phyloP scores from a whole-genome alignment of 148 eudicot genomes.

The Gaultheria prostrata region DNA sequence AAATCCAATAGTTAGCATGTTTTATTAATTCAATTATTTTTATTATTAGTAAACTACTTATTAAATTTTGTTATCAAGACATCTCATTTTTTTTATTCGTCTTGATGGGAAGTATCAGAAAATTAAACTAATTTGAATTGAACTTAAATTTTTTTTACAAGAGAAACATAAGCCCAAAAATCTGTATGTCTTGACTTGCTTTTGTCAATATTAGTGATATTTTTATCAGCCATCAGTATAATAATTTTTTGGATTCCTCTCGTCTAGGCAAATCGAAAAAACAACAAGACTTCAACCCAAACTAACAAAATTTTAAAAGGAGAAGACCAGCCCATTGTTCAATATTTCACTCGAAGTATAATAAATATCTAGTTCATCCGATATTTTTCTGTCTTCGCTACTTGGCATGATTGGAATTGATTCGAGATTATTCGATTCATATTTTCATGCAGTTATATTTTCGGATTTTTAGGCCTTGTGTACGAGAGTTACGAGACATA shows the following conservation, averaged over 20 bases:
- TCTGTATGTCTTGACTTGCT: background rate
- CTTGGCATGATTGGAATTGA: no score
- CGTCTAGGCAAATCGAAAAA: background rate
- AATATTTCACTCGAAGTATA: background rate
- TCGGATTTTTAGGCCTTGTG: no score
- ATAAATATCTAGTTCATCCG: background rate
- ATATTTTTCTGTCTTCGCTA: background rate
- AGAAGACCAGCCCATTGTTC: background rate
- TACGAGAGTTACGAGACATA: background rate
- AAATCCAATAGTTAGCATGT: background rate
- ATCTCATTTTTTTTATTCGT: no score
- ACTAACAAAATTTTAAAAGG: background rate
- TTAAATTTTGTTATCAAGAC: background rate
- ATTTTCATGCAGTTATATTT: no score
- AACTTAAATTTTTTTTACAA: no score
- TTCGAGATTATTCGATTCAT: no score
- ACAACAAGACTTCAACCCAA: background rate
- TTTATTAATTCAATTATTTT: no score
- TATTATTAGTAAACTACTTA: no score
- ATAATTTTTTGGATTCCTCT: no score
- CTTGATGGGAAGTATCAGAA: no score
- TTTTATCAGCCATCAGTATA: background rate
- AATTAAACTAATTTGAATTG: background rate
- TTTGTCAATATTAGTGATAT: background rate
- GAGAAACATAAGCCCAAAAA: background rate